These are phyloP conservation scores for Spathaspora girioi DNA, from an alignment of 805 yeast genomes.

Conservation along the genomic window DNA sequence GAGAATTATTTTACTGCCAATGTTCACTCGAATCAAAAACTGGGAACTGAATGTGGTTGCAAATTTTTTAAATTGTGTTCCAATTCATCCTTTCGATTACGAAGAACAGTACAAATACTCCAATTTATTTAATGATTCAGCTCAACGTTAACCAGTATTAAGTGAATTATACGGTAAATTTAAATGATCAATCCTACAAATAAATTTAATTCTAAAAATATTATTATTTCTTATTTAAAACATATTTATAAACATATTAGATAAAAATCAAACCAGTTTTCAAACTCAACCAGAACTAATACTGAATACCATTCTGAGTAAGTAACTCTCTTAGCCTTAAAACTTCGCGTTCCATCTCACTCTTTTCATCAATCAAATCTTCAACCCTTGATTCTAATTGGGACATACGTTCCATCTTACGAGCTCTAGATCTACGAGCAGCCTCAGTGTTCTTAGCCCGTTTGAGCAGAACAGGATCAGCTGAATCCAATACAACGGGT, in stretches of 20 bases:
- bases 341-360: constrained; percentile 61
- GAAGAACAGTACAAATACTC: too few species aligned
- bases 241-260: neutral
- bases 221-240: neutral
- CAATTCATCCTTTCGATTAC: too few species aligned
- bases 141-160: too few species aligned
- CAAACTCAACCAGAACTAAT: neutral
- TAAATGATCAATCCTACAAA: neutral
- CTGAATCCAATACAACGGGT: constrained; percentile 54
- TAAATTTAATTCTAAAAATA: neutral
- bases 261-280: neutral
- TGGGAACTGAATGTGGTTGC: too few species aligned
- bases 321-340: constrained; percentile 52
- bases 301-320: constrained; percentile 20
- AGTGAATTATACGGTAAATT: neutral
- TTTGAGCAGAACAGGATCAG: constrained; percentile 72
- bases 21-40: too few species aligned
- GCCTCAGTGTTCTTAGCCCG: constrained; percentile 98
- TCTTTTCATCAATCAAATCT: constrained; percentile 55
- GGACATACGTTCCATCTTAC: constrained; percentile 83
- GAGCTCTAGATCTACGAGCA: constrained; percentile 91
- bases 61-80: too few species aligned
- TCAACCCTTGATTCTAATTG: constrained; percentile 80
- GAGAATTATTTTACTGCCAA: too few species aligned
- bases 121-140: too few species aligned